phyloP scores from a whole-genome alignment of 2,329 filamentous ascomycete species.

The Claviceps sp. region DNA sequence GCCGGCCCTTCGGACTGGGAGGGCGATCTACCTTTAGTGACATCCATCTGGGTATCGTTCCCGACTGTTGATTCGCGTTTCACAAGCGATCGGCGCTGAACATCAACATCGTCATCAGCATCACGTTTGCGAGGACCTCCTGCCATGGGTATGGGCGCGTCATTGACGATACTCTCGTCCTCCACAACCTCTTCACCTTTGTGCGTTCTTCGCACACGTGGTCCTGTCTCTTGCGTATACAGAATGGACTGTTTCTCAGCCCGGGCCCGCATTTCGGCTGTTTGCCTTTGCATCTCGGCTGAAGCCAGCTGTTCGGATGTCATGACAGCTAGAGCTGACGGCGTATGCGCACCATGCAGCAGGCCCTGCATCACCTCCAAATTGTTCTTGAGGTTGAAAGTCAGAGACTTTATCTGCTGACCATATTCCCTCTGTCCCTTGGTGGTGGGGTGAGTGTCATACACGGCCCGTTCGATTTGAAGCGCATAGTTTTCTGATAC shows the following conservation, averaged over 20 bases:
- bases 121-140: constrained; percentile 9
- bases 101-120: neutral
- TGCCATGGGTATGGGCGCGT: constrained; percentile 18
- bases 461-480: constrained; percentile 63
- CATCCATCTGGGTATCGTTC: constrained; percentile 13
- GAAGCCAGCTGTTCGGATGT: constrained; percentile 81
- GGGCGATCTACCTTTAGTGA: constrained; percentile 19
- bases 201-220: constrained; percentile 77
- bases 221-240: constrained; percentile 54
- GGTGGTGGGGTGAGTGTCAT: constrained; percentile 37
- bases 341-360: constrained; percentile 56
- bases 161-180: constrained; percentile 43
- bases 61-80: constrained; percentile 23
- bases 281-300: constrained; percentile 70
- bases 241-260: constrained; percentile 77
- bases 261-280: constrained; percentile 62
- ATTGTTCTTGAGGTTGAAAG: constrained; percentile 85
- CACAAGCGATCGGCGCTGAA: constrained; percentile 12
- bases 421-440: constrained; percentile 36
- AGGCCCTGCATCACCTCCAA: constrained; percentile 62
- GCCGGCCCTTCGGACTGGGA: constrained; percentile 28
- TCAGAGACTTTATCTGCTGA: constrained; percentile 59
- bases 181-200: constrained; percentile 90
- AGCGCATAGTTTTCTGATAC: constrained; percentile 60
- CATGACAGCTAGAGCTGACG: constrained; percentile 77